Conservation (phyloP, 2,329 filamentous ascomycete species). For the Leptographium galeiforme region DNA sequence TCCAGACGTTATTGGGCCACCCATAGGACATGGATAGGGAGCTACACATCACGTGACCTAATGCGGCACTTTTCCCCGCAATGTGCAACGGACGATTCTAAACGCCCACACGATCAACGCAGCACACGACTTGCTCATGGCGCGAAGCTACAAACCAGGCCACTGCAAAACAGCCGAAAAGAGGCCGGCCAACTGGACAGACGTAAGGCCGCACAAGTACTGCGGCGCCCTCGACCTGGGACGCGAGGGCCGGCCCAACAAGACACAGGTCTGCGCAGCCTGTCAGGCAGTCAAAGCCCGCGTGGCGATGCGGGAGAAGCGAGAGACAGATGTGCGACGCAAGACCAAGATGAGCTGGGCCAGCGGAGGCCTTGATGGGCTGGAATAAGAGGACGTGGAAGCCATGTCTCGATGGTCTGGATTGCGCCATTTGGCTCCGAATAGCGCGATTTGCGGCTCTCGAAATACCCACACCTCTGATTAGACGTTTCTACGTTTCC, state of each 20-base stretch:
- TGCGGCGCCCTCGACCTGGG: conserved; percentile 8
- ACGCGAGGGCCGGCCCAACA: conserved; percentile 8
- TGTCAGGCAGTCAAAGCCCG: conserved; percentile 7
- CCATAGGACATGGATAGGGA: no score
- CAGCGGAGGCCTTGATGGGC: not conserved
- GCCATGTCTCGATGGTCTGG: not conserved
- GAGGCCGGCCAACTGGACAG: conserved; percentile 9
- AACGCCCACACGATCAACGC: no score
- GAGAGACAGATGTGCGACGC: conserved; percentile 4
- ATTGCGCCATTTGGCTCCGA: no score
- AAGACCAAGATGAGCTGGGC: conserved; percentile 7
- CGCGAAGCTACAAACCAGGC: conserved; percentile 8
- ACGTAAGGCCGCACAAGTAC: conserved; percentile 7
- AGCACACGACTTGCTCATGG: not conserved
- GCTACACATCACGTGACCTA: no score
- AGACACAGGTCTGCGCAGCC: conserved; percentile 7
- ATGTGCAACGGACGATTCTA: no score
- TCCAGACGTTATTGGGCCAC: no score
- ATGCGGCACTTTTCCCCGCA: no score
- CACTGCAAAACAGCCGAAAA: not conserved
- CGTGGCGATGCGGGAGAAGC: not conserved
- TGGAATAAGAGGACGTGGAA: not conserved
- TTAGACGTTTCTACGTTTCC: no score
- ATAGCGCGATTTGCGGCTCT: no score
- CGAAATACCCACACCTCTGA: no score